phyloP scores from a whole-genome alignment of 257 asterid species.

The Solanum stenotomum region DNA sequence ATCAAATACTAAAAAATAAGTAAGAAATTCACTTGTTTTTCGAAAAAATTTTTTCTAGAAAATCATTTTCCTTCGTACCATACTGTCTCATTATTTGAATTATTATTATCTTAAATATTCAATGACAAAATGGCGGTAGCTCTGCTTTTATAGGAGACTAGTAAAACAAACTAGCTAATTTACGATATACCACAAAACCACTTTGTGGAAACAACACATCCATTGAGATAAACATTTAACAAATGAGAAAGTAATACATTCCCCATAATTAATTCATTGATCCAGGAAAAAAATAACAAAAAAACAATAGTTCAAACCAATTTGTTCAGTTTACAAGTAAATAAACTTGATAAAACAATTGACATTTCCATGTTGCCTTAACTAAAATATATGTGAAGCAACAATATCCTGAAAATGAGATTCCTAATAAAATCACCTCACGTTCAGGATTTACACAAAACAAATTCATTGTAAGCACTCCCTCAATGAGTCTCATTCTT shows the following conservation, averaged over 20 bases:
- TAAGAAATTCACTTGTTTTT: background rate
- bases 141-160: background rate
- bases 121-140: background rate
- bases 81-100: background rate
- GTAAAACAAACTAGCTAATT: background rate
- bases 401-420: slow-evolving; percentile 4
- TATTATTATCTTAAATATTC: background rate
- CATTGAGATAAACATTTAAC: background rate
- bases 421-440: slow-evolving; percentile 3
- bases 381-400: background rate
- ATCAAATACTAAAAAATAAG: background rate
- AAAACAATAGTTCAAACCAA: background rate
- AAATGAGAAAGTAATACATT: background rate
- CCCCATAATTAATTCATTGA: background rate
- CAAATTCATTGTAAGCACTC: background rate
- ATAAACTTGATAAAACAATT: background rate
- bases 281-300: background rate
- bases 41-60: background rate
- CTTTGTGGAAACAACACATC: background rate
- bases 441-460: background rate
- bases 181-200: background rate
- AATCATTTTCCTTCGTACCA: background rate
- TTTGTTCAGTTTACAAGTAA: background rate
- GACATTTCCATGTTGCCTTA: background rate
- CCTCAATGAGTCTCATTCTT: background rate